phyloP scores from a whole-genome alignment of 1,139 yeast species.

The Hyphopichia khmerensis region DNA sequence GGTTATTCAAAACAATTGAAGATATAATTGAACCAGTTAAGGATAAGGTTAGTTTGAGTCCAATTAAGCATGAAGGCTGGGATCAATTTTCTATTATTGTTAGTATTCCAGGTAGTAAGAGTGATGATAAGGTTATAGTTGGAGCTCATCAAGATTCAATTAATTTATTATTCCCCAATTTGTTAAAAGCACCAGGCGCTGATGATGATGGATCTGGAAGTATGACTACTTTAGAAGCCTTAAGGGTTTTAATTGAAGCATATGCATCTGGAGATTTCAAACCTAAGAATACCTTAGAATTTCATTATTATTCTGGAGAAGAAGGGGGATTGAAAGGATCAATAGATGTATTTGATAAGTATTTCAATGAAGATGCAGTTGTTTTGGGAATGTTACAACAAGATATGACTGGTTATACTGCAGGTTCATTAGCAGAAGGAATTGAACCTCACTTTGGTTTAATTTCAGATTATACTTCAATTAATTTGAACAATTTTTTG shows the following conservation, averaged over 20 bases:
- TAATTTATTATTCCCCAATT: constrained; percentile 68
- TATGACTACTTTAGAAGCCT: constrained; percentile 72
- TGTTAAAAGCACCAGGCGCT: constrained; percentile 86
- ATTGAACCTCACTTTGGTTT: constrained; percentile 76
- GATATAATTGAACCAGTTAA: constrained; percentile 43
- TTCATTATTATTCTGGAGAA: constrained; percentile 94
- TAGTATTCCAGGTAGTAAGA: constrained; percentile 35
- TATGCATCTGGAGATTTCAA: constrained; percentile 35
- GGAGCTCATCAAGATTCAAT: constrained; percentile 92
- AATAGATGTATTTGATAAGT: constrained; percentile 66
- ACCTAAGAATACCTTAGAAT: constrained; percentile 77
- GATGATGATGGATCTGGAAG: constrained; percentile 95
- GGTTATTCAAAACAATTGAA: constrained; percentile 58
- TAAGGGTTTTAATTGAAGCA: constrained; percentile 54
- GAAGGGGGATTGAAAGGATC: constrained; percentile 93
- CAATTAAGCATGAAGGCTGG: constrained; percentile 41
- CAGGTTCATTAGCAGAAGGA: constrained; percentile 53
- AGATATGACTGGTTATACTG: constrained; percentile 90
- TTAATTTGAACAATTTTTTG: constrained; percentile 58
- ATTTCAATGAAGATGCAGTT: constrained; percentile 42
- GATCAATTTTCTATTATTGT: constrained; percentile 44
- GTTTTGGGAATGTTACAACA: constrained; percentile 89
- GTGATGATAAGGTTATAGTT: constrained; percentile 54
- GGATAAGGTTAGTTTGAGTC: constrained; percentile 23
- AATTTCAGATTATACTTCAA: constrained; percentile 70